phyloP scores from a whole-genome alignment of 257 asterid genomes.

The Solanum rostratum region DNA sequence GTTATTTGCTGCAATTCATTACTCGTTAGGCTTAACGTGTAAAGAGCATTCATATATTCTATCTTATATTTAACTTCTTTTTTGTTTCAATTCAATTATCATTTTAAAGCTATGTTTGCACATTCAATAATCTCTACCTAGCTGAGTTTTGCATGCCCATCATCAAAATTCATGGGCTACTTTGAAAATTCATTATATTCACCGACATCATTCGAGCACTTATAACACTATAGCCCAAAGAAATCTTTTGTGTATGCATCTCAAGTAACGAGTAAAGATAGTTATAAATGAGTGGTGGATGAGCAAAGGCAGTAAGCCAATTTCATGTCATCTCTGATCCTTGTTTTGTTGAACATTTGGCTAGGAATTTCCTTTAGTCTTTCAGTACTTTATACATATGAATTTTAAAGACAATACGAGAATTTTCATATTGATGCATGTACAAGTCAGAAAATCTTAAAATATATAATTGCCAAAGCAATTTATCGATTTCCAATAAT shows the following conservation, averaged over 20 bases:
- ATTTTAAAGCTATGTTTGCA: background rate
- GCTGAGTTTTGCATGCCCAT: background rate
- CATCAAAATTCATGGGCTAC: background rate
- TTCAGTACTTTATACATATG: background rate
- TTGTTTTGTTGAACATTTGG: background rate
- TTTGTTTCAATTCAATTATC: too few relatives aligned
- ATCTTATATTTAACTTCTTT: background rate
- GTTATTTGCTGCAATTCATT: too few relatives aligned
- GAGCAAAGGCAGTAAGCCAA: background rate
- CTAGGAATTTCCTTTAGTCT: background rate
- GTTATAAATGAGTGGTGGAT: background rate
- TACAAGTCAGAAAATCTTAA: background rate
- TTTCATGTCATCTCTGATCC: background rate
- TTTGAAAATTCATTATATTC: background rate
- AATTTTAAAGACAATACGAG: background rate
- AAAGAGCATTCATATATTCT: background rate
- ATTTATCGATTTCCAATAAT: background rate
- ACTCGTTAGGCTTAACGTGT: background rate
- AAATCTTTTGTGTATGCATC: background rate
- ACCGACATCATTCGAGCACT: background rate
- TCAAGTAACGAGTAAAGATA: background rate
- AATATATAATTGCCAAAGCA: background rate
- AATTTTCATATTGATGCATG: background rate
- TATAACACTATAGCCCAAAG: background rate
- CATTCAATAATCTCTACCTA: background rate